Percentiles rank a stretch among this genome's conserved stretches.
phyloP scores from a whole-genome alignment of 345 rosid genomes.

The Sonneratia alba region DNA sequence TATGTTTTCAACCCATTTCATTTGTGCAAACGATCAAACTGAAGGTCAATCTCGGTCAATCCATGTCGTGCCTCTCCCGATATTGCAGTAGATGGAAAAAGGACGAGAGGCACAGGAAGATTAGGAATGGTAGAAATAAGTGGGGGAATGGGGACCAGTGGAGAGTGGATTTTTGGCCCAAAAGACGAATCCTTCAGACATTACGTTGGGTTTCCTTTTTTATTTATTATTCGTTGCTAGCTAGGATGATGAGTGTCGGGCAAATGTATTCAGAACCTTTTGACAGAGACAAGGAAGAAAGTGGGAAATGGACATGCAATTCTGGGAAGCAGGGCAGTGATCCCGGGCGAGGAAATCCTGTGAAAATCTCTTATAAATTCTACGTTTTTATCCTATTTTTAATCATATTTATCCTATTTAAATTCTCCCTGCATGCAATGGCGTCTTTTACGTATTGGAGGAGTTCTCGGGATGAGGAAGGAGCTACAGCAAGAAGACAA shows the following conservation, averaged over 20 bases:
- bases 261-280: background rate
- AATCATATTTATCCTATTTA: too few relatives aligned
- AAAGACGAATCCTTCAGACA: background rate
- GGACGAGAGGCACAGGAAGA: too few relatives aligned
- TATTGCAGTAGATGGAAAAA: too few relatives aligned
- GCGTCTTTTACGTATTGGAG: background rate
- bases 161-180: too few relatives aligned
- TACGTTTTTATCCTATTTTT: too few relatives aligned
- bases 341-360: too few relatives aligned
- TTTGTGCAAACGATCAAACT: too few relatives aligned
- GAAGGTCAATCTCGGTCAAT: too few relatives aligned
- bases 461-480: background rate
- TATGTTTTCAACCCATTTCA: too few relatives aligned
- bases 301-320: background rate
- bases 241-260: background rate
- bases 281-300: background rate
- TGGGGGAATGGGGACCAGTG: background rate
- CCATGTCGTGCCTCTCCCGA: too few relatives aligned
- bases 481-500: background rate
- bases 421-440: background rate
- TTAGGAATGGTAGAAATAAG: background rate
- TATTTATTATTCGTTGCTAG: background rate
- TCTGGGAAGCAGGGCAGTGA: too few relatives aligned
- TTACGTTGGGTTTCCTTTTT: background rate
- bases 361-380: too few relatives aligned